Evolutionary conservation across 306 rosid genomes (phyloP), one percentile per base, ranked within the genome.

Genomic region (Casuarina equisetifolia): DNA sequence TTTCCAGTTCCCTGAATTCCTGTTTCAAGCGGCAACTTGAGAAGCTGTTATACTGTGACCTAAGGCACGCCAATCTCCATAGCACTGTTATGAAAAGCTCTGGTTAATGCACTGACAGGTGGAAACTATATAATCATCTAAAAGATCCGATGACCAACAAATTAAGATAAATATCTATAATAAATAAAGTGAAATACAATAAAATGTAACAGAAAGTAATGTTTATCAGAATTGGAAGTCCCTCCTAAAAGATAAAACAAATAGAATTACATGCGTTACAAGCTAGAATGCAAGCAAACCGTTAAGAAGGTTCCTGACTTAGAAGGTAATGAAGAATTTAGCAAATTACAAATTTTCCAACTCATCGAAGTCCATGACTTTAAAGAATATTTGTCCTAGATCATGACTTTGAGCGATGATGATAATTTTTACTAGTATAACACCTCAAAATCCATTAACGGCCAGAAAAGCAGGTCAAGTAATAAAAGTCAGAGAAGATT

Each of bases 1-100:
- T 50, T 62, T 9, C 59, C 12, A 49, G 52, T 46, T 11, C 68
- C 36, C 25, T 4, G 15, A 52, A 9, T 54, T 58, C 64, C 80
- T 35, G 19, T 48, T 70, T 70, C 40, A 70, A 58, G 32, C 17
- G 42, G 36, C 36, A 42, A 20, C 58, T 46, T 48, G 9, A 15
- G 35, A 48, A 25, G 64, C 74, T 20, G 59, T 76, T 63, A 74
- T 39, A 39, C 51, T 15, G 66, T 46, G 69, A 80, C 76, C 75
- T 81, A 77, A 76, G 53, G 59, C 76, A 62, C 67, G 48, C 25
- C 50, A 69, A 16, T 11, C 66, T 46, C 51, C 74, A 74, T 32
- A 66, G 62, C 55, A 76, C 20, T 16, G 10, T 57, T 19, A 57
- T 5, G 55, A 40, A 32, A 69, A 75, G 11, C 70, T 51, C 78